phyloP scores from a whole-genome alignment of 2,329 filamentous ascomycete genomes.

The Neurospora sp. region DNA sequence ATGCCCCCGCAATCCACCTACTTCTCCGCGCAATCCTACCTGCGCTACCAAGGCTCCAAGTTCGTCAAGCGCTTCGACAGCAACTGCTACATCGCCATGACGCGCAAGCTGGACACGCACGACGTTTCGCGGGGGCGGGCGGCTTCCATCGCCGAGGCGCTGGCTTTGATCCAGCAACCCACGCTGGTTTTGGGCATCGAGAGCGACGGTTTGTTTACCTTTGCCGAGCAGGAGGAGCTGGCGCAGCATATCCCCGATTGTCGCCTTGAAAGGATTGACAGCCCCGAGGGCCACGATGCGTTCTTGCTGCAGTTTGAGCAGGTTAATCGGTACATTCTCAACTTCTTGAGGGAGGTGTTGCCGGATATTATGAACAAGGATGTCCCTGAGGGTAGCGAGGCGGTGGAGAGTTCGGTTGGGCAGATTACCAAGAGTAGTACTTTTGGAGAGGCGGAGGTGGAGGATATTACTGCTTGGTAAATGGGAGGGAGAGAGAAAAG shows the following conservation, averaged over 20 bases:
- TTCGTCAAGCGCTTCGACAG: conserved; percentile 96
- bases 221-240: conserved; percentile 89
- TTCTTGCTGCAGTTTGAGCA: conserved; percentile 96
- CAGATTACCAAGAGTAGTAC: conserved; percentile 75
- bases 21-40: conserved; percentile 95
- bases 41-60: conserved; percentile 92
- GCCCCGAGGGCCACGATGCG: conserved; percentile 89
- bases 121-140: conserved; percentile 76
- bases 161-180: conserved; percentile 78
- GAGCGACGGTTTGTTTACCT: conserved; percentile 91
- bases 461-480: conserved; percentile 92
- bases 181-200: conserved; percentile 89
- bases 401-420: conserved; percentile 40
- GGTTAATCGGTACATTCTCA: conserved; percentile 78
- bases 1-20: conserved; percentile 62
- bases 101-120: conserved; percentile 93
- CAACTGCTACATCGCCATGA: conserved; percentile 99
- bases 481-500: neutral
- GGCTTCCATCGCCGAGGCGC: conserved; percentile 58
- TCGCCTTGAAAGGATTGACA: conserved; percentile 77
- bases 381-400: conserved; percentile 29
- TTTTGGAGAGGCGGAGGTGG: conserved; percentile 91
- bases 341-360: conserved; percentile 71
- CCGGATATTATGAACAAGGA: conserved; percentile 76
- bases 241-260: conserved; percentile 72